phyloP scores from a whole-genome alignment of 2,329 filamentous ascomycete genomes.

The Colletotrichum brevisporum region DNA sequence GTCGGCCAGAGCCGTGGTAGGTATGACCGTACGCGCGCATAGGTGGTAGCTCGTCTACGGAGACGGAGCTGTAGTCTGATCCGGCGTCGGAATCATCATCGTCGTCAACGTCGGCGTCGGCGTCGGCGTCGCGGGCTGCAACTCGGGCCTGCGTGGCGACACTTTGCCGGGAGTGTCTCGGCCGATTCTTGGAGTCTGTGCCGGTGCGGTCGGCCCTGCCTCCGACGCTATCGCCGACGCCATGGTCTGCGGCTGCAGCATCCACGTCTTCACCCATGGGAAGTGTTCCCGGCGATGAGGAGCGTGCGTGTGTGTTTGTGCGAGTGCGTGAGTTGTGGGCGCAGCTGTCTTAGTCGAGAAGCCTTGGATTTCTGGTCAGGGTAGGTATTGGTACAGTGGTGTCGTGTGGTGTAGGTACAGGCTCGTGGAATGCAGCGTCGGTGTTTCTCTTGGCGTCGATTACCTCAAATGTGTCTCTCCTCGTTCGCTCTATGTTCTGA shows the following conservation, averaged over 20 bases:
- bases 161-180: conserved; percentile 22
- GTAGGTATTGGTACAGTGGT: not conserved
- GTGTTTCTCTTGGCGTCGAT: not conserved
- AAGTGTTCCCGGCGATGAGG: not conserved
- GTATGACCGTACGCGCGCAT: conserved; percentile 53
- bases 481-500: not conserved
- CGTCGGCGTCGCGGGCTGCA: conserved; percentile 6
- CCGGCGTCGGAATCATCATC: conserved; percentile 46
- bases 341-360: no score
- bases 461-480: not conserved
- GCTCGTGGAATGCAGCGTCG: not conserved
- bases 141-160: not conserved
- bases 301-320: not conserved
- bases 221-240: conserved; percentile 30
- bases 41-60: conserved; percentile 48
- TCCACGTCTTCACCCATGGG: conserved; percentile 35
- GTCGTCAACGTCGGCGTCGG: conserved; percentile 40
- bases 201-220: conserved; percentile 8
- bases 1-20: conserved; percentile 53
- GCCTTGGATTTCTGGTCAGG: no score
- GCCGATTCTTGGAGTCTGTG: conserved; percentile 24
- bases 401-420: not conserved
- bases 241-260: conserved; percentile 23
- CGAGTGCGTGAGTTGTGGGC: no score
- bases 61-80: conserved; percentile 52